Evolutionary conservation across 805 yeast genomes (phyloP).

Genomic region (Starmerella scarabaei): DNA sequence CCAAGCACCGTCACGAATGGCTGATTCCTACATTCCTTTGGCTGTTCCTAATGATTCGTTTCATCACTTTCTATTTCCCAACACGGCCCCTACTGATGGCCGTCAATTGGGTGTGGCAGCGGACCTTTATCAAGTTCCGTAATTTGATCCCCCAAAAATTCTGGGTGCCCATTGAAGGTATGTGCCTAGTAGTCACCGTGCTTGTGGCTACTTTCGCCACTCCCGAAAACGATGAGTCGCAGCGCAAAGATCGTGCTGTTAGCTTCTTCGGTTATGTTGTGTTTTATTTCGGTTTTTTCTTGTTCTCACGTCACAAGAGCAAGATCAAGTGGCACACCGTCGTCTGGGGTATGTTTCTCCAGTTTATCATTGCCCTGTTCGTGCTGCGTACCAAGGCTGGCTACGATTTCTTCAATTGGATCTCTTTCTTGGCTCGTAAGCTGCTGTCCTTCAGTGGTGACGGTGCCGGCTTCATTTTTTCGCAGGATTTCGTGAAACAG

Average conservation of each 20-base stretch:
- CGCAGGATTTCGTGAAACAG: constrained; percentile 28
- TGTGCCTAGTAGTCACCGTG: constrained; percentile 35
- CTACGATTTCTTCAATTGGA: constrained; percentile 48
- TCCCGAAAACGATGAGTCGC: constrained; percentile 36
- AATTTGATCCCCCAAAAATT: constrained; percentile 32
- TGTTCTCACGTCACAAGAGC: constrained; percentile 35
- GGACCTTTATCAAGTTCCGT: constrained; percentile 23
- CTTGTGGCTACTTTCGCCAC: constrained; percentile 43
- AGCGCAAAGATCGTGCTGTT: constrained; percentile 40
- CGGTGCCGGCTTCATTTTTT: constrained; percentile 50
- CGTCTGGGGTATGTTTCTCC: constrained; percentile 46
- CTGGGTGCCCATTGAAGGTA: constrained; percentile 35
- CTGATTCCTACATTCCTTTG: constrained; percentile 45
- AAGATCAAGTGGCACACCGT: constrained; percentile 47
- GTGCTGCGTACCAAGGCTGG: constrained; percentile 49
- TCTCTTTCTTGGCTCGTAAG: constrained; percentile 43
- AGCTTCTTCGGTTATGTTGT: constrained; percentile 45
- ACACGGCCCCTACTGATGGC: constrained; percentile 24
- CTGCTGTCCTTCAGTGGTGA: constrained; percentile 44
- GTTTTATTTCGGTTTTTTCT: constrained; percentile 33
- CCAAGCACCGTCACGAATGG: constrained; percentile 40
- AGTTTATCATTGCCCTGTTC: constrained; percentile 45
- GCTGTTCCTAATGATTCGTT: constrained; percentile 38
- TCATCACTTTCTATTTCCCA: constrained; percentile 40
- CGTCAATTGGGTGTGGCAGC: constrained; percentile 26